Conservation (phyloP, 306 rosid species). For the Fragaria iinumae region DNA sequence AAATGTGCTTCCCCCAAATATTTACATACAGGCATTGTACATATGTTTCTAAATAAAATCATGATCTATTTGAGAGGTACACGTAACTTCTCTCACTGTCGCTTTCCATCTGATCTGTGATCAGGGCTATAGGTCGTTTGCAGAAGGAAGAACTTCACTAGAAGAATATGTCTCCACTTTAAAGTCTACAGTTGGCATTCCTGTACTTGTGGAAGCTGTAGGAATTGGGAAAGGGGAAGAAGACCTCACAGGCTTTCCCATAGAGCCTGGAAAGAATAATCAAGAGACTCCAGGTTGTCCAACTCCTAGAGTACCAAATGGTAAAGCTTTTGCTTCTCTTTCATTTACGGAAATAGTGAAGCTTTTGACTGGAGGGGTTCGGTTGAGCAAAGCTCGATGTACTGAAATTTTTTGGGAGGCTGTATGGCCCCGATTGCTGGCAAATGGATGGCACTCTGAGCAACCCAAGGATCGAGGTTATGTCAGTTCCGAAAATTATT, state of each 20-base stretch:
- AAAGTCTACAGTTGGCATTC: conserved; percentile 59
- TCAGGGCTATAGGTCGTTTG: conserved; percentile 61
- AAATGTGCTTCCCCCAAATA: neutral
- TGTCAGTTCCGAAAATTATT: conserved; percentile 39
- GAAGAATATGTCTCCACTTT: conserved; percentile 61
- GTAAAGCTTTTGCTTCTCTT: conserved; percentile 65
- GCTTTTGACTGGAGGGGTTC: conserved; percentile 59
- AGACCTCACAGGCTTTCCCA: conserved; percentile 60
- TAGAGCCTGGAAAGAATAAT: conserved; percentile 50
- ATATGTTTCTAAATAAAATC: neutral
- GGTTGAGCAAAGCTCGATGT: conserved; percentile 68
- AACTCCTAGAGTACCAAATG: conserved; percentile 31
- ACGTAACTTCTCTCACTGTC: conserved; percentile 19
- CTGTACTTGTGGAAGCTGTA: conserved; percentile 62
- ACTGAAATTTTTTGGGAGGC: conserved; percentile 84
- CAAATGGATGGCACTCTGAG: conserved; percentile 85
- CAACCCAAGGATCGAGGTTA: conserved; percentile 57
- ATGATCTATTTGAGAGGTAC: conserved; percentile 4
- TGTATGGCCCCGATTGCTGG: conserved; percentile 87
- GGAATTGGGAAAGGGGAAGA: conserved; percentile 69
- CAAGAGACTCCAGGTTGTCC: conserved; percentile 28
- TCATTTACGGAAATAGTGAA: conserved; percentile 54
- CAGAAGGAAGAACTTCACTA: conserved; percentile 55
- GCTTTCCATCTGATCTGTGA: conserved; percentile 23
- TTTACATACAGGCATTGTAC: neutral